Base-by-base conservation (phyloP, 2,329 filamentous ascomycete genomes). In the Hypoxylon sp. region DNA sequence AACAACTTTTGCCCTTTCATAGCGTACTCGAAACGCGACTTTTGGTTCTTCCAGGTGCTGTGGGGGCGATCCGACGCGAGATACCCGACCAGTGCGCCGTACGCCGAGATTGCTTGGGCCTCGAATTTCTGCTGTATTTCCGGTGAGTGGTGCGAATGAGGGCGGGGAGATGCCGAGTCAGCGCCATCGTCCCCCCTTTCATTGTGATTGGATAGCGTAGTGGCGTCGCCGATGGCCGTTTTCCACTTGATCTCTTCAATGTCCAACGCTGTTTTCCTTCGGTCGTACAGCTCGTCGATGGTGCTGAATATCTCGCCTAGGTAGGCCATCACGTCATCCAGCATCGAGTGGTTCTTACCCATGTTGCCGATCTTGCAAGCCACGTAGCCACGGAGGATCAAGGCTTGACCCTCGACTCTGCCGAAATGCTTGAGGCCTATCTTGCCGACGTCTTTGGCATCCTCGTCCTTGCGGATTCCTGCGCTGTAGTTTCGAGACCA, bases 191-290 rank as follows among this genome's bases (percentile, higher is more conserved):
- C 8, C 37, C 37, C 37, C n/a, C 37, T 41, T 41, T 41, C 20
- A 7, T 41, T 3, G 24, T 41, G n/a, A 17, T 20, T 41, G 6
- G 8, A 2, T 4, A 41, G 37, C 19, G n/a, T 7, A 2, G 37
- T 41, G 10, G 37, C 17, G 37, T 41, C 37, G 37, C 37, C 37
- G n/a, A 41, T 41, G 37, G 37, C 37, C 6, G 37, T 41, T 11
- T 41, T 41, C 37, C 37, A 41, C 37, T 41, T 41, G 17, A 41
- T 41, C 11, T 41, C 37, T 20, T 41, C 37, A 11, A 41, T 41
- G 4, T 41, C 37, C 8, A 7, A 17, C 5, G 37, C 37, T 17
- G 37, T 41, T 6, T 41, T 41, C 37, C 10, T 20, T 20, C 37
- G 1, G 37, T 41, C 37, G 17, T 41, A 41, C 8, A 41, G 6